Base-by-base conservation (phyloP, 352 stramenopile genomes). In the Phytophthora capsici region DNA sequence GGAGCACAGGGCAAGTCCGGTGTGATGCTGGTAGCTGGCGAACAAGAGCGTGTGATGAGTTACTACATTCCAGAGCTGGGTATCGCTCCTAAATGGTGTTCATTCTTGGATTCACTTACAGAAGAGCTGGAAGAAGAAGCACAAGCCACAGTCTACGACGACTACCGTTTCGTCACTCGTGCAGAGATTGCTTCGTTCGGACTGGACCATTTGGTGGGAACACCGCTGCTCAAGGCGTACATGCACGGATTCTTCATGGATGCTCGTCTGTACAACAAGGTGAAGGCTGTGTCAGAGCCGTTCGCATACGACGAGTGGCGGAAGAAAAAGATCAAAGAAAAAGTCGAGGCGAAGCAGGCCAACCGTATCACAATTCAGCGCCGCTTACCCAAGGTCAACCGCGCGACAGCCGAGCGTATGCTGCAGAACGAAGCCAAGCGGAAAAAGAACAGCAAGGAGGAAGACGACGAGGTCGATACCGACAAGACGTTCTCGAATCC, bases 231-330 rank as follows among this genome's bases (percentile, higher is more conserved):
- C 22, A 94, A 94, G 69, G 97, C 96, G 9, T 99, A 99, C 84
- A 99, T 99, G 98, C 98, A 99, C 82, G 98, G 98, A 45, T 99
- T 99, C 82, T 99, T 99, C 77, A 99, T 99, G 82, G 97, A 99
- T 71, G 97, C 95, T 26, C 93, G 96, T 20, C 78, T 99, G 34
- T 99, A 99, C 80, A 94, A 96, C 62, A 98, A 97, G 74, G 90
- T 99, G 26, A 91, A 97, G 69, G 92, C 95, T 37, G 97, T 99
- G 38, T 92, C 95, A 10, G 96, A 99, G 69, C 97, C 98, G 47
- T 98, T 99, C 57, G 97, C 98, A 56, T 99, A 99, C 76, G 96
- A 99, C 70, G 89, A 98, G 61, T 99, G 96, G 71, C 86, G 94
- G 23, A 99, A 99, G 73, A 93, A 98, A 49, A 97, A 98, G 75